phyloP scores from a whole-genome alignment of 371 early-diverging fungal genomes.

The Mucor ambiguus region DNA sequence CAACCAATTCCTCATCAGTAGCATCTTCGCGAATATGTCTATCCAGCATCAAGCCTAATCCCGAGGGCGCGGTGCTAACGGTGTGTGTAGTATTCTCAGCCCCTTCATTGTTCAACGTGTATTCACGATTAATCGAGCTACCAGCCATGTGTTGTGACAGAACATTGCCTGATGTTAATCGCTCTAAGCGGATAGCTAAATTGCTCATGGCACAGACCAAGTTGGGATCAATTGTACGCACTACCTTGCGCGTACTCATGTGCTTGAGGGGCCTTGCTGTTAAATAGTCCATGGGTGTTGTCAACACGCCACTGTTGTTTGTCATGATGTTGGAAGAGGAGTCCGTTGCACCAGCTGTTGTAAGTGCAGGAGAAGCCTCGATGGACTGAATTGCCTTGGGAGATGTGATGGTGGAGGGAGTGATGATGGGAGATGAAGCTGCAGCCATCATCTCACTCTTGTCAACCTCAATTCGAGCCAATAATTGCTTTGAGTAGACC shows the following conservation, averaged over 20 bases:
- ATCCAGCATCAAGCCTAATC: conserved; percentile 34
- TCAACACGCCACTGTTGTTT: background rate
- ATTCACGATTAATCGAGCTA: conserved; percentile 28
- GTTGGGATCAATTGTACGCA: conserved; percentile 37
- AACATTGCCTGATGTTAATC: conserved; percentile 40
- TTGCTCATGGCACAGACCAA: conserved; percentile 40
- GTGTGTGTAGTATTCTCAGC: conserved; percentile 24
- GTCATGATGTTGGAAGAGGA: background rate
- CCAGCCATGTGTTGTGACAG: conserved; percentile 28
- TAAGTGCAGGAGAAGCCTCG: background rate
- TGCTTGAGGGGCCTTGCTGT: background rate
- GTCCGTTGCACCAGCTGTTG: background rate
- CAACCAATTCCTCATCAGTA: conserved; percentile 58
- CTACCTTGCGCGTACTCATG: background rate
- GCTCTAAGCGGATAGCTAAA: conserved; percentile 48
- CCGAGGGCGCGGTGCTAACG: conserved; percentile 24
- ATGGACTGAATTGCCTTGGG: background rate
- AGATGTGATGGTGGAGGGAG: background rate
- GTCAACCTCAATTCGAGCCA: conserved; percentile 50
- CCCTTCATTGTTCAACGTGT: conserved; percentile 8
- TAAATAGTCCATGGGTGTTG: conserved; percentile 5
- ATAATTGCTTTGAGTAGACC: conserved; percentile 68
- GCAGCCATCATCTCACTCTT: conserved; percentile 32
- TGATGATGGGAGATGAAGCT: background rate
- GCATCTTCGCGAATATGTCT: conserved; percentile 57